Base-by-base conservation (phyloP, 352 stramenopile genomes). In the Phytophthora foliorum region DNA sequence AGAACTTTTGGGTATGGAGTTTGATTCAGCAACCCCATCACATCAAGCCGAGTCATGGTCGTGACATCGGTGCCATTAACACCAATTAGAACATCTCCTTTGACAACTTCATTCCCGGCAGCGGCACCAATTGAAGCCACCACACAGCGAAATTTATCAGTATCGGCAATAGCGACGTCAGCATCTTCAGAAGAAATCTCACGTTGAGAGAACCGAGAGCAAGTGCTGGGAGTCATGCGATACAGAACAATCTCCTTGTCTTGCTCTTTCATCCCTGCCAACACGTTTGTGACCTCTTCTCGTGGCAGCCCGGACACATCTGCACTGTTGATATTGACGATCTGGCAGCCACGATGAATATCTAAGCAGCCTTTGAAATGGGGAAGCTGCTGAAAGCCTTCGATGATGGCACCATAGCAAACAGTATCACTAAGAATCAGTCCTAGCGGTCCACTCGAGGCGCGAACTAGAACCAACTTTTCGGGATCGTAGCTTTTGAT, bases 201-300 rank as follows among this genome's bases (percentile, higher is more conserved):
- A n/a, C 81, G 52, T 42, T 69, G 57, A 27, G 67, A 62, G 38
- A 91, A 72, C 6, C 32, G 48, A 14, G 58, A 38, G 34, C 79
- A 90, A 1, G 45, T 57, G 2, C 42, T 17, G 1, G 66, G 61
- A 0, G 68, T 67, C 11, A 75, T 58, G n/a, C 78, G 72, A 45
- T 90, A 89, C n/a, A 90, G 52, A 25, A 89, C 58, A 17, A 91
- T 65, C 10, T 87, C 65, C 63, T 91, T 91, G 21, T 85, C 75
- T 39, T 82, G 62, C 17, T 90, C 73, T 58, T 69, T 77, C 24
- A 86, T 42, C 1, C 34, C 55, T 19, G 61, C 53, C 5, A 91
- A 64, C 34, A 82, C 10, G 0, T 72, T 57, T n/a, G 77, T 59
- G 4, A 88, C 75, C 9, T 74, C 63, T 46, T 90, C 70, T 7